A percentile compares a stretch with the other conserved stretches of the same genome.
Conservation (phyloP, 2,329 filamentous ascomycete species). For the Pseudogymnoascus sp. region DNA sequence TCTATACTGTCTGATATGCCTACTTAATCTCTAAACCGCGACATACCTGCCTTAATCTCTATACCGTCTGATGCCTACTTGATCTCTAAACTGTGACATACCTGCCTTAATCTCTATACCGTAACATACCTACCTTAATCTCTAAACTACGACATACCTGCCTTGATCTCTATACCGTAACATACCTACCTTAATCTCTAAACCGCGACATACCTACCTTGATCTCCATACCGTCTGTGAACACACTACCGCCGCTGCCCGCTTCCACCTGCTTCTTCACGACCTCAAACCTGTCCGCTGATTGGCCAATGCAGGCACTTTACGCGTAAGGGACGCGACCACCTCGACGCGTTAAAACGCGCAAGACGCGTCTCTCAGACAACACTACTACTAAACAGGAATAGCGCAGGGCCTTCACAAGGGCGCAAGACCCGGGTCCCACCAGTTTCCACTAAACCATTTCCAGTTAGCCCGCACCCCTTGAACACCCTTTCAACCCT, state of each 20-base stretch:
- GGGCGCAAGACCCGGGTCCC: not conserved
- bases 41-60: not conserved
- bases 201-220: too few species aligned
- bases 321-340: not conserved
- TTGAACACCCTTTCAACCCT: not conserved
- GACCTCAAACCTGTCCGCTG: slow-evolving; percentile 17
- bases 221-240: not conserved
- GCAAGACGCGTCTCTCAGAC: not conserved
- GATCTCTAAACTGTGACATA: not conserved
- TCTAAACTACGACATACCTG: not conserved
- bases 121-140: too few species aligned
- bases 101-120: not conserved
- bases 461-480: not conserved
- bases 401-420: not conserved
- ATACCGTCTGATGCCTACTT: not conserved
- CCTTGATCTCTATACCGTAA: not conserved
- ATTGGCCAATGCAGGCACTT: not conserved
- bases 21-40: too few species aligned
- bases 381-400: not conserved
- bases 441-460: not conserved
- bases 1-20: not conserved
- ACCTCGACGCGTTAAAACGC: not conserved
- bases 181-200: not conserved
- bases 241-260: slow-evolving; percentile 36
- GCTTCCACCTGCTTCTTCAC: slow-evolving; percentile 18